Evolutionary conservation across 2,329 filamentous ascomycete species (phyloP), one percentile per base, ranked within the genome.

Genomic region (Diaporthe vexans): DNA sequence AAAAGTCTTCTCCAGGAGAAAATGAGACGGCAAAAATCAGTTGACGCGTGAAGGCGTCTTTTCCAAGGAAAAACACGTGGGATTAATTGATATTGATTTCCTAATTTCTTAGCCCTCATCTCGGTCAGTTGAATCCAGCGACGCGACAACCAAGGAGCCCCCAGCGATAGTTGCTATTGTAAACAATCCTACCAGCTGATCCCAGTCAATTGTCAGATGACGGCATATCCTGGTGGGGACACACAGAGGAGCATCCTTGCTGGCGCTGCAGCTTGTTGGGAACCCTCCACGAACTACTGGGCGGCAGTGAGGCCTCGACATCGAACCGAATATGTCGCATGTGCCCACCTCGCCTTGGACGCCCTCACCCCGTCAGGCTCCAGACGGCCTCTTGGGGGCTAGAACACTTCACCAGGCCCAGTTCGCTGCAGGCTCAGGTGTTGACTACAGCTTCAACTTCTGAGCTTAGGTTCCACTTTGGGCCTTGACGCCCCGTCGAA

Each of bases 201-300:
- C 63, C 63, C 15, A 26, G 63, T 54, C 37, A 9, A 13, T 54
- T 46, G 48, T 68, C 63, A 68, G 63, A 68, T 68, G 63, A 68
- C 63, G 63, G 63, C 63, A 68, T 54, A 68, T 54, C 48, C 63
- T 54, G 63, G 63, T 68, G 63, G 48, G n/a, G 33, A 7, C 15
- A 6, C 63, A 26, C 8, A 29, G 48, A 54, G 63, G 46, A 68
- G 33, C 48, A 68, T 54, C 63, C 63, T 68, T 68, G 63, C 17
- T 68, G 63, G 63, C 63, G n/a, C 19, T 68, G 63, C 63, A 54
- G 48, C 48, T 68, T 68, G 63, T 68, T 68, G 63, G 46, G 63
- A 40, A 21, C n/a, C 48, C 33, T 33, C 48, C 21, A 54, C 33
- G 48, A 51, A 37, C 29, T 24, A 24, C 46, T 54, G 35, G 37